phyloP scores from a whole-genome alignment of 176 grass and related monocot species.

The Phragmites australis region DNA sequence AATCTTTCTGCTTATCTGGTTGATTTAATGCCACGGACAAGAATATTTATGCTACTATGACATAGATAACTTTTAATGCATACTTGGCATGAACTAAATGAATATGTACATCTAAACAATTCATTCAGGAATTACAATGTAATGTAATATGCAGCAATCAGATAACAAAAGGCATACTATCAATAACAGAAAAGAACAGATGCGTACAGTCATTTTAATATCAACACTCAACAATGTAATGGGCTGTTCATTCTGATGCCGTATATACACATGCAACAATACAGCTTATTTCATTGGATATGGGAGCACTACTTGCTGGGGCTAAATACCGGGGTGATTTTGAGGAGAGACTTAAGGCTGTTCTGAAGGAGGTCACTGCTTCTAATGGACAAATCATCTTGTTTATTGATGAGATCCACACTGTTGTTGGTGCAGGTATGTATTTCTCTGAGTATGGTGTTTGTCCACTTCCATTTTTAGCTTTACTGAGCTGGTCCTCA shows the following conservation, averaged over 20 bases:
- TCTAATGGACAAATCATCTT: conserved; percentile 95
- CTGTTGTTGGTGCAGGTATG: conserved; percentile 92
- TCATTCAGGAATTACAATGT: neutral
- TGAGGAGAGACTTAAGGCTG: conserved; percentile 92
- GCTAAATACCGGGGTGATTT: conserved; percentile 86
- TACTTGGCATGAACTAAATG: neutral
- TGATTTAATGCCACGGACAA: neutral
- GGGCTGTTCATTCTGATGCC: conserved; percentile 17
- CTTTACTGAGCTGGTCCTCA: neutral
- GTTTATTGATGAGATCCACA: conserved; percentile 99
- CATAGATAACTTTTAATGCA: neutral
- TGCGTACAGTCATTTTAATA: neutral
- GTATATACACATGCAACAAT: neutral
- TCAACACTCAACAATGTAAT: neutral
- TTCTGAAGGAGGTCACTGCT: conserved; percentile 89
- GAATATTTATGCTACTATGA: neutral
- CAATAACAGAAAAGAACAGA: neutral
- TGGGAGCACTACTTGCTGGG: conserved; percentile 92
- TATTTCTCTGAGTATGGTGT: conserved; percentile 14
- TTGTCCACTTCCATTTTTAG: neutral
- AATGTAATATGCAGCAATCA: neutral
- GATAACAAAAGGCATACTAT: neutral
- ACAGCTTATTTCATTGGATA: conserved; percentile 95
- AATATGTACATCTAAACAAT: neutral
- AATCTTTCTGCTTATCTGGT: conserved; percentile 13